phyloP scores from a whole-genome alignment of 2,329 filamentous ascomycete genomes.

The Knufia petricola region DNA sequence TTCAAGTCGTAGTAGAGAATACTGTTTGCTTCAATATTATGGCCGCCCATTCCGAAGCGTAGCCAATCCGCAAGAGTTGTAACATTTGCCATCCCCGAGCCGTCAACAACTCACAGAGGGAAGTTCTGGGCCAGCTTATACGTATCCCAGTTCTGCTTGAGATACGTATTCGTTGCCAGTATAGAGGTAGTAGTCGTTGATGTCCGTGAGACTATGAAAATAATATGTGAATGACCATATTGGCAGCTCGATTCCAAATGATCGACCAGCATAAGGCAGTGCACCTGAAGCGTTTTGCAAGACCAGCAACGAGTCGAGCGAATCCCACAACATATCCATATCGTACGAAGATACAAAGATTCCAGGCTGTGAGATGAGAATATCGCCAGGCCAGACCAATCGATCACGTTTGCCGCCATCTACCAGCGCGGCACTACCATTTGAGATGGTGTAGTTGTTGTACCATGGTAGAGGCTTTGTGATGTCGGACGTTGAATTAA shows the following conservation, averaged over 20 bases:
- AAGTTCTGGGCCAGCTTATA: conserved; percentile 37
- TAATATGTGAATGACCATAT: conserved; percentile 47
- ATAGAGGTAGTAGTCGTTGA: conserved; percentile 37
- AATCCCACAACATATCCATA: conserved; percentile 42
- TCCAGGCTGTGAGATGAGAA: conserved; percentile 47
- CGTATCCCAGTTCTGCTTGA: conserved; percentile 34
- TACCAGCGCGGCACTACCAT: conserved; percentile 28
- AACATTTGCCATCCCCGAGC: conserved; percentile 38
- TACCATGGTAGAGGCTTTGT: conserved; percentile 11
- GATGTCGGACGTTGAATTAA: conserved; percentile 5
- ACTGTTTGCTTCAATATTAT: conserved; percentile 39
- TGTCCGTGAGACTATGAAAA: conserved; percentile 39
- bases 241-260: conserved; percentile 26
- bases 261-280: conserved; percentile 43
- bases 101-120: conserved; percentile 34
- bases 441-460: conserved; percentile 17
- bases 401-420: conserved; percentile 35
- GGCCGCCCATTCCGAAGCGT: conserved; percentile 42
- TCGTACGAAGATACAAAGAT: conserved; percentile 48
- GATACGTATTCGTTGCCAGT: conserved; percentile 33
- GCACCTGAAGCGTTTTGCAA: conserved; percentile 36
- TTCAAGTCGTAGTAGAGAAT: conserved; percentile 34
- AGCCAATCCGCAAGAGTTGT: conserved; percentile 39
- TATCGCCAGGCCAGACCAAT: conserved; percentile 52
- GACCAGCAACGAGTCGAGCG: conserved; percentile 40